Conservation (phyloP, 2,329 filamentous ascomycete species). For the Penicillium hesseltinei region DNA sequence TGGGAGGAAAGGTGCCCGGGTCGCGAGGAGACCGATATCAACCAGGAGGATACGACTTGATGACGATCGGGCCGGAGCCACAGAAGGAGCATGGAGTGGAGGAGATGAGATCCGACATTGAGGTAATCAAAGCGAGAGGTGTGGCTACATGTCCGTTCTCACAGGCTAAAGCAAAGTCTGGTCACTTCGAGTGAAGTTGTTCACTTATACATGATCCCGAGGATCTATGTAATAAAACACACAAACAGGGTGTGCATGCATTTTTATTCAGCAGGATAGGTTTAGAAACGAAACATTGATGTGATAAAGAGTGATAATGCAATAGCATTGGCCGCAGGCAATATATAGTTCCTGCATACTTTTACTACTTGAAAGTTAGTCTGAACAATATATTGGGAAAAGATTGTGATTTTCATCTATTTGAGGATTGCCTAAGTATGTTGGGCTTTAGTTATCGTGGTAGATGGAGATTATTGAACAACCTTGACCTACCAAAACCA, state of each 20-base stretch:
- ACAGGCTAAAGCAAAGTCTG: constrained; percentile 9
- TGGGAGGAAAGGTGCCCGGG: constrained; percentile 23
- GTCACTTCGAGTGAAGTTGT: constrained; percentile 28
- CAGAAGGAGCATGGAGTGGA: constrained; percentile 16
- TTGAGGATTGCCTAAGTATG: not conserved
- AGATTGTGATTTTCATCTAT: not conserved
- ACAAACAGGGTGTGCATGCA: not conserved
- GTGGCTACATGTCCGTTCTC: constrained; percentile 19
- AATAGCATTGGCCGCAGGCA: not conserved
- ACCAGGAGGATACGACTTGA: constrained; percentile 20
- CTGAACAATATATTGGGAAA: not conserved
- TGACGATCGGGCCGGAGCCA: constrained; percentile 19
- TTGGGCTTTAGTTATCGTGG: not conserved
- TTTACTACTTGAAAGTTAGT: not conserved
- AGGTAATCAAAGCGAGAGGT: constrained; percentile 14
- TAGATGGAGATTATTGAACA: not conserved
- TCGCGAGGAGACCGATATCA: constrained; percentile 11
- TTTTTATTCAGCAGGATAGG: not conserved
- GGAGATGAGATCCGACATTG: constrained; percentile 16
- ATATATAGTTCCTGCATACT: not conserved
- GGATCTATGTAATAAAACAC: too few relatives aligned
- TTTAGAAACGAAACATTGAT: not conserved
- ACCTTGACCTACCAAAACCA: not conserved
- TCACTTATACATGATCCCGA: too few relatives aligned
- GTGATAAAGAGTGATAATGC: not conserved